Evolutionary conservation across 208 protist genomes (phyloP).

Genomic region (Acanthamoeba royreba): DNA sequence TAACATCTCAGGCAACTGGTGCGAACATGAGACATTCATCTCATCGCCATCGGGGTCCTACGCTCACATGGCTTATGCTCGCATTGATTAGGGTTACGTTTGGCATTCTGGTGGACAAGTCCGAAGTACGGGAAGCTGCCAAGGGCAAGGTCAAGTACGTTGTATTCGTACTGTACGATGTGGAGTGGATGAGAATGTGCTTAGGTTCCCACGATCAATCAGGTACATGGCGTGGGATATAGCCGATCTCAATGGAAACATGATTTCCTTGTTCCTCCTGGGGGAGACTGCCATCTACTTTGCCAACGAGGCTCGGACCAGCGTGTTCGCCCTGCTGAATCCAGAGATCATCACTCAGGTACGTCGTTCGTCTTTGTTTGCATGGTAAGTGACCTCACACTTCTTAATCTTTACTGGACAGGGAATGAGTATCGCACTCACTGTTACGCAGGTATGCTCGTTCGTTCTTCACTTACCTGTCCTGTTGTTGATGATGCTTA

Average conservation of each 20-base stretch:
- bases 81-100: neutral
- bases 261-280: neutral
- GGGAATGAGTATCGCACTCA: neutral
- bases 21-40: neutral
- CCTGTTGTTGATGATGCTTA: neutral
- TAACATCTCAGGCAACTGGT: slow-evolving; percentile 7
- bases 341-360: neutral
- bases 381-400: neutral
- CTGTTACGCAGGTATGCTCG: neutral
- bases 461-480: neutral
- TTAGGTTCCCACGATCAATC: neutral
- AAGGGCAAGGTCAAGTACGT: neutral
- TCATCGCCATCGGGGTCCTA: too few species aligned
- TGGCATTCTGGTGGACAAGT: neutral
- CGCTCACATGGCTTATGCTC: neutral
- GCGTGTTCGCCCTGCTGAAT: neutral
- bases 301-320: neutral
- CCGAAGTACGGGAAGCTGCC: neutral
- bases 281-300: neutral
- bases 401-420: neutral
- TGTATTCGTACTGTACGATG: neutral
- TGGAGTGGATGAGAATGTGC: neutral
- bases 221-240: slow-evolving; percentile 1
- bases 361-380: too few species aligned
- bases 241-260: neutral